Evolutionary conservation across 495 filamentous ascomycete species (phyloP).

Genomic region (Emericellopsis terricola): DNA sequence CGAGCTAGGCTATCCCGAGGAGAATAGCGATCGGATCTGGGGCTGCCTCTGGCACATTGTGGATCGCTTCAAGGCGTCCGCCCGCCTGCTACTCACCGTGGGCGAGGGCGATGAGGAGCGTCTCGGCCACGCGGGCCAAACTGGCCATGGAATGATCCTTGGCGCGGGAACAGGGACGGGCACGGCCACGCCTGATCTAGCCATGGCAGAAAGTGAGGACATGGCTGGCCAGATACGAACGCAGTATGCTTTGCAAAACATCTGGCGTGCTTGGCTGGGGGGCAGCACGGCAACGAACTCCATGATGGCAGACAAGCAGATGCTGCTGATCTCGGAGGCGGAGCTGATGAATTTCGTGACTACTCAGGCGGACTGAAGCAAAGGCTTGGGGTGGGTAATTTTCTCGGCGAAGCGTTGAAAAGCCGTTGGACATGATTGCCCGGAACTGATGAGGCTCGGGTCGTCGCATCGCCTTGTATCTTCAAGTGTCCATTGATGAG

Average conservation of each 20-base stretch:
- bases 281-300: conserved; percentile 13
- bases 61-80: conserved; percentile 14
- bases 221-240: background rate
- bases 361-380: no score
- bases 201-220: no score
- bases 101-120: conserved; percentile 12
- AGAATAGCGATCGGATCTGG: conserved; percentile 15
- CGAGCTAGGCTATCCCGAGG: conserved; percentile 14
- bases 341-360: conserved; percentile 13
- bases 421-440: no score
- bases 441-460: no score
- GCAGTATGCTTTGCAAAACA: conserved; percentile 20
- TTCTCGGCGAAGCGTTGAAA: no score
- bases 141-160: conserved; percentile 3
- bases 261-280: conserved; percentile 20
- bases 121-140: background rate
- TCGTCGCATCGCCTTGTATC: no score
- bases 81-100: conserved; percentile 14
- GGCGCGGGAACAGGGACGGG: no score
- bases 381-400: no score
- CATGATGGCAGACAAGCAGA: conserved; percentile 14
- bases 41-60: conserved; percentile 21
- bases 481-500: no score
- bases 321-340: conserved; percentile 16
- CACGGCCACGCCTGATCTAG: no score